Evolutionary conservation across 306 rosid genomes (phyloP), one percentile per base, ranked within the genome.

Genomic region (Parietaria judaica): DNA sequence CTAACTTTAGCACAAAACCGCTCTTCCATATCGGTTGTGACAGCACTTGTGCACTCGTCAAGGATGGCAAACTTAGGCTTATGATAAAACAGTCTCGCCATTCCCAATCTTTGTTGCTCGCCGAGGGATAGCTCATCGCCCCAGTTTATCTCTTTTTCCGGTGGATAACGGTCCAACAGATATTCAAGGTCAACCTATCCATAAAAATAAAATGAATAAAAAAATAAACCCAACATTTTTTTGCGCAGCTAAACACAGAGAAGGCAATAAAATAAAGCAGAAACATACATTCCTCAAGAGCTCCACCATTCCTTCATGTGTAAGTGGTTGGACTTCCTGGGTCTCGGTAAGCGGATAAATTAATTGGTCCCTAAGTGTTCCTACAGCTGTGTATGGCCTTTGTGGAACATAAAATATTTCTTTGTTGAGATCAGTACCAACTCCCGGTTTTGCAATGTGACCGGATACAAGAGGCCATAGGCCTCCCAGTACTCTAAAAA

Each of bases 11-110:
- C 80, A 82, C 99, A 94, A 75, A 94, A 94, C 8, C 99, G 88
- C 71, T 94, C 99, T 81, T 94, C 99, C 99, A 94, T 94, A 76
- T 94, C 97, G 68, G 97, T 94, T 68, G 99, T 94, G 72, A 94
- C 99, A 63, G 99, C 99, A 86, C 99, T 94, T 3, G 99, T 94
- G 80, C 99, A 94, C 73, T 94, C 99, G 62, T 94, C 99, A 64
- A 94, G 97, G 82, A 94, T 94, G 63, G 99, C 99, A 79, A 94
- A 94, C 73, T 84, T 88, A 61, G 99, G 99, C 78, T 79, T 94
- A 70, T 94, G 99, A 67, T 94, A 94, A 70, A 94, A 94, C 61
- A 94, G 95, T 73, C 99, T 86, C 64, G 97, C 99, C 99, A 94
- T 94, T 61, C 99, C 99, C 80, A 94, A 69, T 71, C 99, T 82